A percentile compares a stretch with the other conserved stretches of the same genome.
Conservation (phyloP, 345 rosid species). For the Excoecaria cochinchinensis region DNA sequence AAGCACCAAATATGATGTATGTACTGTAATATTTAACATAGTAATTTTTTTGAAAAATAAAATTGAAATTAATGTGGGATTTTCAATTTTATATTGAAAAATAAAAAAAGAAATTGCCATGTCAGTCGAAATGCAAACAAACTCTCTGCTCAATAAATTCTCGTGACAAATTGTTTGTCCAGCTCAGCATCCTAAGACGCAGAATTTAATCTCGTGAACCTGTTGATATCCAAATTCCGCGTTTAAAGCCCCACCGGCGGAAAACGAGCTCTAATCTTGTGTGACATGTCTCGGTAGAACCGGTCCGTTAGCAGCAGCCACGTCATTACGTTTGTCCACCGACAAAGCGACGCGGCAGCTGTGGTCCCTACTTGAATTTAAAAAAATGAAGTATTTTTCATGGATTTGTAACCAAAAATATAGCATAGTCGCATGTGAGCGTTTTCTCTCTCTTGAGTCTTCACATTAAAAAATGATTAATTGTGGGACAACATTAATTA, state of each 20-base stretch:
- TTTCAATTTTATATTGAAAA: not conserved
- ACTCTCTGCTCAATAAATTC: not conserved
- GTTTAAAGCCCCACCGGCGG: slow-evolving; percentile 14
- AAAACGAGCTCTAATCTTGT: not conserved
- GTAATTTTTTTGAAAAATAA: too few species aligned
- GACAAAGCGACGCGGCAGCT: slow-evolving; percentile 26
- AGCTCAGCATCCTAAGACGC: not conserved
- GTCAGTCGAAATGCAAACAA: not conserved
- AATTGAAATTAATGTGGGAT: too few species aligned
- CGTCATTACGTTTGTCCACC: slow-evolving; percentile 21
- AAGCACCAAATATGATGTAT: too few species aligned
- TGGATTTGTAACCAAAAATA: not conserved
- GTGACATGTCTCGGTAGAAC: not conserved
- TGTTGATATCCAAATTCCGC: slow-evolving; percentile 12
- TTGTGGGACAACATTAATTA: too few species aligned
- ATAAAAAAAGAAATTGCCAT: not conserved
- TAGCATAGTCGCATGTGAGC: slow-evolving; percentile 6
- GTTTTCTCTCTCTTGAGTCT: not conserved
- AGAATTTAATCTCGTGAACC: slow-evolving; percentile 1
- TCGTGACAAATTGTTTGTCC: not conserved
- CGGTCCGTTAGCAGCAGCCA: not conserved
- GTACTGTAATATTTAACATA: too few species aligned
- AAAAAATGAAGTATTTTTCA: not conserved
- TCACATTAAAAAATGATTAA: not conserved
- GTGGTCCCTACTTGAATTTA: slow-evolving; percentile 13